A percentile compares a stretch with the other conserved stretches of the same genome.
Evolutionary conservation across 805 yeast genomes (phyloP).

Genomic region (Crinitomyces ghanaensis): DNA sequence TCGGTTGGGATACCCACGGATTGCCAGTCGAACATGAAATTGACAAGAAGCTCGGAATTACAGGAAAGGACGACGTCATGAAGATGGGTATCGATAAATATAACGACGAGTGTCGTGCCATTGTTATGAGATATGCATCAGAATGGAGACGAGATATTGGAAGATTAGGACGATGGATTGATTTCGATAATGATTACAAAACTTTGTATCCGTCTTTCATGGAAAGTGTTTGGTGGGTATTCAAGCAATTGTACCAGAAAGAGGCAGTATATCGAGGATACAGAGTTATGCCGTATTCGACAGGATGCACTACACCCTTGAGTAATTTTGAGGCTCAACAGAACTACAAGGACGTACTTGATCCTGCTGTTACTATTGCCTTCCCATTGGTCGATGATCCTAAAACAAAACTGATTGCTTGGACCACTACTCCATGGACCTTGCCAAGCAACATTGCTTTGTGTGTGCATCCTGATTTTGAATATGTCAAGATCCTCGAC

Average conservation of each 20-base stretch:
- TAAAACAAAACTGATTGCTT: conserved; percentile 77
- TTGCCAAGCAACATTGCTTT: conserved; percentile 87
- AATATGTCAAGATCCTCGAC: conserved; percentile 84
- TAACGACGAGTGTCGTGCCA: conserved; percentile 88
- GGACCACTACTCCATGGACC: conserved; percentile 99
- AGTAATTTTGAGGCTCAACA: conserved; percentile 98
- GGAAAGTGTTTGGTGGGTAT: conserved; percentile 99
- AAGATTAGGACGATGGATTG: conserved; percentile 98
- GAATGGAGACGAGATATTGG: conserved; percentile 93
- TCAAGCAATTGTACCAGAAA: conserved; percentile 76
- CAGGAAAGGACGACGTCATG: conserved; percentile 90
- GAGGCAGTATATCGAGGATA: conserved; percentile 87
- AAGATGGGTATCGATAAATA: conserved; percentile 88
- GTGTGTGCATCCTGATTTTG: conserved; percentile 84
- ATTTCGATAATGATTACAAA: conserved; percentile 96
- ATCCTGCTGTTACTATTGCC: conserved; percentile 91
- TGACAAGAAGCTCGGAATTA: conserved; percentile 91
- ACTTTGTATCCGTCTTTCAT: conserved; percentile 90
- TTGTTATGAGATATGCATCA: conserved; percentile 93
- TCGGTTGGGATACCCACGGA: conserved; percentile 99
- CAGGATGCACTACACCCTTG: conserved; percentile 92
- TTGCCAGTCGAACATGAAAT: conserved; percentile 97
- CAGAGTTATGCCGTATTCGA: conserved; percentile 98
- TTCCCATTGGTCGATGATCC: conserved; percentile 75
- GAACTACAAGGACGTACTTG: conserved; percentile 92